Evolutionary conservation across 75 land plant species (phyloP).

Genomic region (Pinus taeda): DNA sequence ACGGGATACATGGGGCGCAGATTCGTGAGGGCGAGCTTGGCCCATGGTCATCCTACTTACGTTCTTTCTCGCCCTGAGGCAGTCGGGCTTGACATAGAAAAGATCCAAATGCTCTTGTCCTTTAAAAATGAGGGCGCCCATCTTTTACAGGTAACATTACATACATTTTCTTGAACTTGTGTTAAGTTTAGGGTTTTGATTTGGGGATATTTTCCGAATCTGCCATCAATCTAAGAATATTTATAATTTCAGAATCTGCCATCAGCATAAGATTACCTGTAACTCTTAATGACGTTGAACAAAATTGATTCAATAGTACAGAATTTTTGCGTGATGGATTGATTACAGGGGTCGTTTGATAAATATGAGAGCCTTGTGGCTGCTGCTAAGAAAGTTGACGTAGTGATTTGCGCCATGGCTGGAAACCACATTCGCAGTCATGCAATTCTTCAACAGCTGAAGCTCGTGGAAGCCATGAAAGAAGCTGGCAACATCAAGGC

Average conservation of each 20-base stretch:
- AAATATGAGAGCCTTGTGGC: slow-evolving; percentile 49
- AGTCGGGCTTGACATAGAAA: neutral
- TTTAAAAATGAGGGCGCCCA: slow-evolving; percentile 42
- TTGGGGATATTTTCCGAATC: too few species aligned
- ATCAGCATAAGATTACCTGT: too few species aligned
- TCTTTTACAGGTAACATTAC: slow-evolving; percentile 19
- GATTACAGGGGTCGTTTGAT: slow-evolving; percentile 27
- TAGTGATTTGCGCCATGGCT: slow-evolving; percentile 59
- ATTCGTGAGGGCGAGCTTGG: slow-evolving; percentile 45
- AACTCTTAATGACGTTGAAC: too few species aligned
- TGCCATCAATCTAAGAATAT: too few species aligned
- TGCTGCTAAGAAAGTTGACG: slow-evolving; percentile 48
- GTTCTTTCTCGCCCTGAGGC: slow-evolving; percentile 18
- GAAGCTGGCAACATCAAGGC: slow-evolving; percentile 79
- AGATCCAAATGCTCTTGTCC: slow-evolving; percentile 24
- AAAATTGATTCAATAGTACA: too few species aligned
- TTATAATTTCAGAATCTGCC: too few species aligned
- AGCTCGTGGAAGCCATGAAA: slow-evolving; percentile 69
- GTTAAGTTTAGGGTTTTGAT: too few species aligned
- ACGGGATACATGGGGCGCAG: slow-evolving; percentile 65
- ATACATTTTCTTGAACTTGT: too few species aligned
- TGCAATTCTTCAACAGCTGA: slow-evolving; percentile 49
- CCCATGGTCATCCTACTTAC: slow-evolving; percentile 43
- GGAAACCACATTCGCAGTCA: slow-evolving; percentile 50
- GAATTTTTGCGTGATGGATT: too few species aligned